Percentiles rank a stretch among this genome's conserved stretches.
These are phyloP conservation scores for Candida glucosophila DNA, from an alignment of 1,139 yeast species.

Conservation along the genomic window DNA sequence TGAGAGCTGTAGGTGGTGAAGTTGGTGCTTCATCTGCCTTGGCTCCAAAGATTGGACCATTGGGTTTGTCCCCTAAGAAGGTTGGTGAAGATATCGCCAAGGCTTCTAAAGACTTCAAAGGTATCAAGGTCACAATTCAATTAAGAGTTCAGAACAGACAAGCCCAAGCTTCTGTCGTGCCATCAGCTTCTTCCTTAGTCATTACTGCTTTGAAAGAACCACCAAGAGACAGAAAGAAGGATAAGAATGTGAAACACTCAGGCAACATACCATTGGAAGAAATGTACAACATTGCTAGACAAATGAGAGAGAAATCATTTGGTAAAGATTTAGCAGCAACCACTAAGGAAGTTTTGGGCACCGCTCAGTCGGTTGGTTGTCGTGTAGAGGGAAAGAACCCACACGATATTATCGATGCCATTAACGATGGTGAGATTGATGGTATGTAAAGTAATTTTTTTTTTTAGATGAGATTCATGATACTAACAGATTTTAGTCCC, in stretches of 20 bases:
- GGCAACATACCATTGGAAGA: slow-evolving; percentile 98
- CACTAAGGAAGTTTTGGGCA: slow-evolving; percentile 97
- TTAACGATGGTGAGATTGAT: slow-evolving; percentile 97
- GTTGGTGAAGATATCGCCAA: slow-evolving; percentile 99
- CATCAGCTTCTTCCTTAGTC: slow-evolving; percentile 98
- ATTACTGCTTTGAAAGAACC: slow-evolving; percentile 99
- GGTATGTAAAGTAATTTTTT: slow-evolving; percentile 7
- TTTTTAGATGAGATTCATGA: slow-evolving; percentile 1
- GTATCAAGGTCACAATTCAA: slow-evolving; percentile 98
- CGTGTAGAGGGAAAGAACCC: slow-evolving; percentile 99
- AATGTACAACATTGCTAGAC: slow-evolving; percentile 95
- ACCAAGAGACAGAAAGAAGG: slow-evolving; percentile 99
- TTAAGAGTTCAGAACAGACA: slow-evolving; percentile 99
- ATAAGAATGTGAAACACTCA: slow-evolving; percentile 98
- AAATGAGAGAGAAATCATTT: slow-evolving; percentile 94
- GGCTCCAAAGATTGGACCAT: slow-evolving; percentile 99
- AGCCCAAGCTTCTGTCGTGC: slow-evolving; percentile 98
- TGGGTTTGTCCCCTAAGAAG: slow-evolving; percentile 99
- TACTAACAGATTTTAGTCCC: slow-evolving; percentile 37
- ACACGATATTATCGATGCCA: slow-evolving; percentile 96
- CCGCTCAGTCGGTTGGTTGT: slow-evolving; percentile 99
- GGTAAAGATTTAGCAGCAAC: slow-evolving; percentile 97
- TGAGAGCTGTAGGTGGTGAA: slow-evolving; percentile 99
- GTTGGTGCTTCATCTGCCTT: slow-evolving; percentile 99
- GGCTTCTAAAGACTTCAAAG: slow-evolving; percentile 98